These are phyloP conservation scores for Pulchroboletus neoregius DNA, from an alignment of 1,284 basidiomycete species.

Conservation along the genomic window DNA sequence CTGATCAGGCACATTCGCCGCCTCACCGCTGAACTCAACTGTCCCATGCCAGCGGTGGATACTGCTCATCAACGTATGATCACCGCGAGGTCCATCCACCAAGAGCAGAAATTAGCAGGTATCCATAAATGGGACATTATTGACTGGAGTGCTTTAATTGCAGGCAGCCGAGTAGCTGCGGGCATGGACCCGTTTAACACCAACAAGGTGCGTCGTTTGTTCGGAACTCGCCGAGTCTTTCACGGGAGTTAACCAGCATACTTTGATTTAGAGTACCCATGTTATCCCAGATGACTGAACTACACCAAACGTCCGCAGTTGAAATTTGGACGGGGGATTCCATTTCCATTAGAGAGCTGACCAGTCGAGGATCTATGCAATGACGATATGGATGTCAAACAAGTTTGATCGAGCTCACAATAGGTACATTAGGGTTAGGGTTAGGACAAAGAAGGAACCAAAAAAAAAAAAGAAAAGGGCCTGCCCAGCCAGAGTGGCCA, in stretches of 20 bases:
- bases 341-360: too few relatives aligned
- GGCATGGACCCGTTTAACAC: slow-evolving; percentile 63
- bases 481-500: slow-evolving; percentile 38
- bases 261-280: slow-evolving; percentile 12
- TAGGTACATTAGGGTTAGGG: slow-evolving; percentile 53
- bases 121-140: slow-evolving; percentile 47
- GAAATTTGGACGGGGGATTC: too few relatives aligned
- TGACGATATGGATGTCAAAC: too few relatives aligned
- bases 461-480: slow-evolving; percentile 7
- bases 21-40: slow-evolving; percentile 59
- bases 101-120: slow-evolving; percentile 44
- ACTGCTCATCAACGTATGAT: slow-evolving; percentile 75
- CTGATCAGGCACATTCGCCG: slow-evolving; percentile 54
- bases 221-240: not conserved
- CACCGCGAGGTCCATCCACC: slow-evolving; percentile 69
- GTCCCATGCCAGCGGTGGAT: slow-evolving; percentile 80
- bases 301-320: not conserved
- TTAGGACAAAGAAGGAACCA: slow-evolving; percentile 23
- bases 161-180: slow-evolving; percentile 63
- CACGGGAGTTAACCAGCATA: not conserved
- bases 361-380: too few relatives aligned
- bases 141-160: slow-evolving; percentile 73
- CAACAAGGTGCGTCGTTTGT: slow-evolving; percentile 28
- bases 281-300: slow-evolving; percentile 23
- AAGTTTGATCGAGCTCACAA: too few relatives aligned